A percentile compares a stretch with the other conserved stretches of the same genome.
Evolutionary conservation across 805 yeast genomes (phyloP).

Genomic region (Isabelozyma rhagii): DNA sequence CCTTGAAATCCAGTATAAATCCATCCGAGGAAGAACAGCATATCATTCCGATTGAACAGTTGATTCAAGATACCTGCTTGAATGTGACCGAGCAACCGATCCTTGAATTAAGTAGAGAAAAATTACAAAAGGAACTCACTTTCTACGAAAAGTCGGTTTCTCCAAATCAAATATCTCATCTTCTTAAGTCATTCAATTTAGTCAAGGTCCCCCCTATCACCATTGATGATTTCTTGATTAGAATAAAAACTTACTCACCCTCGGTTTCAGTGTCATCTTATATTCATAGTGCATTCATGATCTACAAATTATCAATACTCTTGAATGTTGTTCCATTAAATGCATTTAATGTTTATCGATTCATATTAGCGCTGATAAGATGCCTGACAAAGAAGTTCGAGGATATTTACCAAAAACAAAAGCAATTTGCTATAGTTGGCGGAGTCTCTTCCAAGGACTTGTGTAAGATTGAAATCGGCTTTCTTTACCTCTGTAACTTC

Average conservation of each 20-base stretch:
- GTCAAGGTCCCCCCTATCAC: constrained; percentile 32
- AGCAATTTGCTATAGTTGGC: constrained; percentile 39
- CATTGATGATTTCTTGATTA: constrained; percentile 30
- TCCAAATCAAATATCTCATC: constrained; percentile 21
- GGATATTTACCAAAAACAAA: constrained; percentile 41
- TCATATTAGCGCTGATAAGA: constrained; percentile 37
- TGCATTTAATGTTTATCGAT: constrained; percentile 33
- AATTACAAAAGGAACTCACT: constrained; percentile 18
- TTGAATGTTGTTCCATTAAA: constrained; percentile 30
- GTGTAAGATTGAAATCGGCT: constrained; percentile 36
- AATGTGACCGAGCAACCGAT: constrained; percentile 12
- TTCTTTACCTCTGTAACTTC: constrained; percentile 38
- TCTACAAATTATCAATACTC: constrained; percentile 32
- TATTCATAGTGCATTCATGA: constrained; percentile 36
- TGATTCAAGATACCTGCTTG: constrained; percentile 12
- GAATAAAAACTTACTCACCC: constrained; percentile 39
- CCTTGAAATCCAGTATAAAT: background rate
- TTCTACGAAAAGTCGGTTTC: constrained; percentile 11
- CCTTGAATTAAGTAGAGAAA: constrained; percentile 11
- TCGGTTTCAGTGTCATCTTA: constrained; percentile 37
- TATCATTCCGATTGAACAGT: constrained; percentile 19
- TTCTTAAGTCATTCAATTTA: constrained; percentile 30
- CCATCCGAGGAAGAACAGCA: background rate
- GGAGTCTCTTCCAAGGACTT: constrained; percentile 38
- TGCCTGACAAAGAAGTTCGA: constrained; percentile 41